Evolutionary conservation across 2,329 filamentous ascomycete species (phyloP), one percentile per base, ranked within the genome.

Genomic region (Pleomassaria siparia): DNA sequence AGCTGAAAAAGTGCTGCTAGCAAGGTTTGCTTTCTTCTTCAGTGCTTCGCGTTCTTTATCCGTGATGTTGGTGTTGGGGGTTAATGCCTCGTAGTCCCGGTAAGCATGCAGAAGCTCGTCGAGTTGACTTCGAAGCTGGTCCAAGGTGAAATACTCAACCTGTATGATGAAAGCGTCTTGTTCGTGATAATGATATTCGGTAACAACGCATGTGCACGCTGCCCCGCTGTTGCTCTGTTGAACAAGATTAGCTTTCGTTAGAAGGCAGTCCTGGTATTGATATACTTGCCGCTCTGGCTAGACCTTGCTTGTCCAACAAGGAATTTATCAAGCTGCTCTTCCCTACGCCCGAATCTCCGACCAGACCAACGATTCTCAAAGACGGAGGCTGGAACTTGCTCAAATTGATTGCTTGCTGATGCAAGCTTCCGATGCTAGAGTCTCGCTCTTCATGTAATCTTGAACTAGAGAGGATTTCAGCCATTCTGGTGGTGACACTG

Each of bases 321-420:
- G 74, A 77, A 53, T 79, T 80, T 13, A 80, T 62, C 2, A 79
- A 56, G 47, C 76, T 79, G 47, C 76, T 79, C 60, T 79, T 79
- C 0, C 76, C 76, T 72, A 72, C 74, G 3, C 76, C 77, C 11
- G 76, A 76, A 49, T 78, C 76, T 0, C 77, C 77, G 0, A 79
- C 74, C 30, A 79, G 72, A 0, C 74, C 76, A 0, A 80, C 74
- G 2, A 56, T 74, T n/a, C 74, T 62, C 1, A 63, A 71, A 1
- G 71, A 61, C 0, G 70, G 71, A 16, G 65, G 71, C 15, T 70
- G 54, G 37, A 77, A 79, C 0, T 28, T 22, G 1, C 69, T 64
- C 18, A 80, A 49, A 0, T 56, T 46, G 1, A 46, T 21, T 2
- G 72, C 73, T 26, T 70, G 55, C 6, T 53, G 32, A 43, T 71